Evolutionary conservation across 1,284 basidiomycete genomes (phyloP).

Genomic region (Mycena sp.): DNA sequence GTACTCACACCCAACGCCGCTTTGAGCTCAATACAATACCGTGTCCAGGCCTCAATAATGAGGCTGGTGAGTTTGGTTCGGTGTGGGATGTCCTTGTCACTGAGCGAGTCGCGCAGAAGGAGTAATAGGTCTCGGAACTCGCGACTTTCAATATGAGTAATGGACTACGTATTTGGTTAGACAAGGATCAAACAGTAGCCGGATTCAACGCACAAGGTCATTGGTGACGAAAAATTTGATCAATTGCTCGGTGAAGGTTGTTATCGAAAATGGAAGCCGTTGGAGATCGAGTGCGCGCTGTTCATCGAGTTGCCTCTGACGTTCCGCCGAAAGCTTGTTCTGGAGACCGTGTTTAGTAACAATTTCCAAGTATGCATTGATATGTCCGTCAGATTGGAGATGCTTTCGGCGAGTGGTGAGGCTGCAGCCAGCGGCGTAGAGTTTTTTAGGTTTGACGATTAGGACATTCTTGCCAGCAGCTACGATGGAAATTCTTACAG

Average conservation of each 20-base stretch:
- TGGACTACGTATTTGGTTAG: constrained; percentile 14
- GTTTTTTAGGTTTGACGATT: not conserved
- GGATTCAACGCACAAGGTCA: constrained; percentile 25
- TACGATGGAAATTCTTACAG: not conserved
- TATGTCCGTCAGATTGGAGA: not conserved
- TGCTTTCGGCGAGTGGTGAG: constrained; percentile 7
- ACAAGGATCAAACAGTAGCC: not conserved
- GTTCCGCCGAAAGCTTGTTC: constrained; percentile 1
- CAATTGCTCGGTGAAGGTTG: constrained; percentile 2
- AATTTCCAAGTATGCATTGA: not conserved
- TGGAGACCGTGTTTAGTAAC: constrained; percentile 1
- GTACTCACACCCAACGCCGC: constrained; percentile 15
- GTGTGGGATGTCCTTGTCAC: constrained; percentile 28
- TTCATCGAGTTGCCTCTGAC: constrained; percentile 4
- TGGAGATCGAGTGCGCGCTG: not conserved
- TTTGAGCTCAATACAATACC: constrained; percentile 22
- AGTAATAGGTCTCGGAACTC: constrained; percentile 29
- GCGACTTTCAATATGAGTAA: constrained; percentile 28
- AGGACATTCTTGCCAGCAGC: too few species aligned
- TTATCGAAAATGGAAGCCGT: constrained; percentile 8
- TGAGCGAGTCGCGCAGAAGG: constrained; percentile 19
- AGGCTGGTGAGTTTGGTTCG: constrained; percentile 20
- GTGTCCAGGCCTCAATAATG: constrained; percentile 27
- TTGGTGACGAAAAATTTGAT: constrained; percentile 26
- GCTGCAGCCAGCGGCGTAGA: not conserved